A percentile compares a stretch with the other conserved stretches of the same genome.
Conservation (phyloP, 225 moss, liverwort and hornwort species). For the Sphagnum contortum region DNA sequence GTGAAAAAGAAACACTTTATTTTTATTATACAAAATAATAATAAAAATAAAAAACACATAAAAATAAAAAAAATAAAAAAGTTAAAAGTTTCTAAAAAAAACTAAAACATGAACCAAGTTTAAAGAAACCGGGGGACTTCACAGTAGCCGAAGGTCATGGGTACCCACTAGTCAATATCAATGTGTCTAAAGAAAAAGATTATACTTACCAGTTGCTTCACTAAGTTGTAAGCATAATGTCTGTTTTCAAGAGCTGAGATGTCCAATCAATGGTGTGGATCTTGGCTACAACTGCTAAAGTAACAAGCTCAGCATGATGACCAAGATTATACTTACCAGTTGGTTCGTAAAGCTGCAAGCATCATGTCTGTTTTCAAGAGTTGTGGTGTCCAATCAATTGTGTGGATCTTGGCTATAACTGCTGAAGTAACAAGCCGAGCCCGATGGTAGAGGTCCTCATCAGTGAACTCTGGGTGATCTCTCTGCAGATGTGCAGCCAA, state of each 20-base stretch:
- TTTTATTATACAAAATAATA: too few species aligned
- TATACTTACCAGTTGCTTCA: conserved; percentile 46
- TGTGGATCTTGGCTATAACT: conserved; percentile 66
- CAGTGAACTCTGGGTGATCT: conserved; percentile 22
- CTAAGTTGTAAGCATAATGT: conserved; percentile 39
- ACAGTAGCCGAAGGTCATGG: too few species aligned
- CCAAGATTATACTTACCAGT: conserved; percentile 35
- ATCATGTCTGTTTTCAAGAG: conserved; percentile 56
- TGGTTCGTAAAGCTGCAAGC: conserved; percentile 37
- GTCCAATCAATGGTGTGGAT: conserved; percentile 82
- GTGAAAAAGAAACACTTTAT: too few species aligned
- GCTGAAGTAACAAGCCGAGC: conserved; percentile 29
- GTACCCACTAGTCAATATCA: too few species aligned
- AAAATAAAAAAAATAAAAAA: too few species aligned
- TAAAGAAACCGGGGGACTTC: too few species aligned
- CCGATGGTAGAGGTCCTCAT: conserved; percentile 32
- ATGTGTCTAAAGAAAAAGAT: background rate
- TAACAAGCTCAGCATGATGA: too few species aligned
- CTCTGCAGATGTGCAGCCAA: conserved; percentile 11
- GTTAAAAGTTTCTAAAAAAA: too few species aligned
- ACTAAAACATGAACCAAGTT: too few species aligned
- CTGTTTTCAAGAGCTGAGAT: conserved; percentile 51
- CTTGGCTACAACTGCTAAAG: conserved; percentile 38
- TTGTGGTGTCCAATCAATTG: conserved; percentile 68
- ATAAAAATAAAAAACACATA: too few species aligned